These are phyloP conservation scores for Dioscorea dumetorum DNA, from an alignment of 106 monocot genomes.

Conservation along the genomic window DNA sequence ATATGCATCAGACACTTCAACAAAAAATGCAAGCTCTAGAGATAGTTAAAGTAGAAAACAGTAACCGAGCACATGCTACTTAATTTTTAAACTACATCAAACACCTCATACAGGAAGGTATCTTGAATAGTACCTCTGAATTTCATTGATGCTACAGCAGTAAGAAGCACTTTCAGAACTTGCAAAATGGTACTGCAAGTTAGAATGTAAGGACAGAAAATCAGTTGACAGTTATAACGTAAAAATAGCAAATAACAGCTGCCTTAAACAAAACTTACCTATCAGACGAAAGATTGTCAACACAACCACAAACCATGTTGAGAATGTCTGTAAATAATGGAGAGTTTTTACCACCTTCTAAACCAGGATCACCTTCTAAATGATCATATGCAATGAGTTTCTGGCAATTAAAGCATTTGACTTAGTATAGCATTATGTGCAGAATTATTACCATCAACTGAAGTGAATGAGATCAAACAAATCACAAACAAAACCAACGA, in stretches of 20 bases:
- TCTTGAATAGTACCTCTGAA: conserved; percentile 60
- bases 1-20: too few species aligned
- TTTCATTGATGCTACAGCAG: conserved; percentile 84
- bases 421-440: not conserved
- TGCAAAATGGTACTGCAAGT: conserved; percentile 80
- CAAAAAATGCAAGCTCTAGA: too few species aligned
- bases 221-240: too few species aligned
- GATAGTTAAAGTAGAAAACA: too few species aligned
- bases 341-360: conserved; percentile 73
- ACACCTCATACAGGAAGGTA: too few species aligned
- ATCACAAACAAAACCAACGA: too few species aligned
- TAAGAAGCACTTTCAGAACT: conserved; percentile 96
- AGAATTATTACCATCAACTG: not conserved
- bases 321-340: conserved; percentile 75
- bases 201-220: not conserved
- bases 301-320: conserved; percentile 78
- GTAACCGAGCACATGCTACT: too few species aligned
- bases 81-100: too few species aligned
- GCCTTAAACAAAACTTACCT: conserved; percentile 41
- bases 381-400: conserved; percentile 99
- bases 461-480: not conserved
- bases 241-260: not conserved
- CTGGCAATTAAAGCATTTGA: conserved; percentile 23
- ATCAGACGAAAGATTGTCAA: conserved; percentile 85
- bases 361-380: conserved; percentile 95